phyloP scores from a whole-genome alignment of 2,329 filamentous ascomycete genomes.

The Colletotrichum falcatum region DNA sequence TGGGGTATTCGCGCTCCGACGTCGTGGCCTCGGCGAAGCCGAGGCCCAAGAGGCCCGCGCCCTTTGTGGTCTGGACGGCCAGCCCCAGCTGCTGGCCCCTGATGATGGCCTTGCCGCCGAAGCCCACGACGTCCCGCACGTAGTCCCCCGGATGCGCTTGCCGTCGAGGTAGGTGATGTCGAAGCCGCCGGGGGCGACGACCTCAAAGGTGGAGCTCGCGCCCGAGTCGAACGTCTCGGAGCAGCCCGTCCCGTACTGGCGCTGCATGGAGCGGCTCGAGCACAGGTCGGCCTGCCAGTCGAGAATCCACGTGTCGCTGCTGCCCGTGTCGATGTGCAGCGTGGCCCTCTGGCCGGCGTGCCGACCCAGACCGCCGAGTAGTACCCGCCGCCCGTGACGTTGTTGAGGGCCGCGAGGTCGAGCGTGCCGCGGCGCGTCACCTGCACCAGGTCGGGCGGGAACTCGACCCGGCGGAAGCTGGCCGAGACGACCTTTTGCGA shows the following conservation, averaged over 20 bases:
- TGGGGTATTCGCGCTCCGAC: slow-evolving; percentile 58
- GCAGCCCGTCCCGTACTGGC: slow-evolving; percentile 23
- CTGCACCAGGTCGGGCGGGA: slow-evolving; percentile 20
- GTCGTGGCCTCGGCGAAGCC: slow-evolving; percentile 66
- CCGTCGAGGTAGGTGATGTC: slow-evolving; percentile 72
- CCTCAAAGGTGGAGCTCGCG: slow-evolving; percentile 61
- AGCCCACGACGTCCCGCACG: slow-evolving; percentile 66
- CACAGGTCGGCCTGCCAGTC: slow-evolving; percentile 37
- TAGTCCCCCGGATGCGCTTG: slow-evolving; percentile 66
- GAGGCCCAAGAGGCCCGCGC: slow-evolving; percentile 69
- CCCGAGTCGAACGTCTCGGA: slow-evolving; percentile 53
- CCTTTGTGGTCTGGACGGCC: slow-evolving; percentile 60
- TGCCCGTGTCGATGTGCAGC: slow-evolving; percentile 75
- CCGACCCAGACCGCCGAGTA: slow-evolving; percentile 72
- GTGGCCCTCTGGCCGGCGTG: slow-evolving; percentile 69
- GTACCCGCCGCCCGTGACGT: slow-evolving; percentile 68
- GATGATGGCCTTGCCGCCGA: slow-evolving; percentile 63
- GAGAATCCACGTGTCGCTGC: slow-evolving; percentile 74
- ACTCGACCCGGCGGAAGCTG: slow-evolving; percentile 18
- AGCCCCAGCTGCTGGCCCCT: slow-evolving; percentile 67
- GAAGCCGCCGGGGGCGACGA: slow-evolving; percentile 60
- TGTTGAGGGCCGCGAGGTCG: slow-evolving; percentile 61
- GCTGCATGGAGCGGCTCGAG: slow-evolving; percentile 12
- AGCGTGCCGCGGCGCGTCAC: slow-evolving; percentile 43
- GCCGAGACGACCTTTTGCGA: slow-evolving; percentile 34